Base-by-base conservation (phyloP, 495 filamentous ascomycete species). In the Clavariopsis aquatica region DNA sequence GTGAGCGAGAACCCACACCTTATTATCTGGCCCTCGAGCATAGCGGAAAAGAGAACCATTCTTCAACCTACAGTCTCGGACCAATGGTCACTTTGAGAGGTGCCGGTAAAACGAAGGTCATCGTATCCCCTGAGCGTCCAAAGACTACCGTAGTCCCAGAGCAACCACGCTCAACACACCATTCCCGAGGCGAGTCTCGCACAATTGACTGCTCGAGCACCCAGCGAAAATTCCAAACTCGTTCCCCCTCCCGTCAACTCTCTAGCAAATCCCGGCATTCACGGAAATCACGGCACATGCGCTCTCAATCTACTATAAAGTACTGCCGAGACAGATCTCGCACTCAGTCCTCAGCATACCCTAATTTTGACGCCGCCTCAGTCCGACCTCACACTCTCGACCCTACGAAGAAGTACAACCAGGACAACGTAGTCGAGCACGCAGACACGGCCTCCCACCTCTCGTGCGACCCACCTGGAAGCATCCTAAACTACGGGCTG, bases 11-110 rank as follows among this genome's bases (percentile, higher is more conserved):
- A 22, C 55, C 57, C 10, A 61, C 65, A 3, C 58, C 57, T 4
- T 59, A 47, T n/a, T 31, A 54, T 20, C 49, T 57, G 0, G 36
- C 49, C 6, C 41, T 23, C 17, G 56, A 67, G 49, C 58, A 70
- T 29, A 55, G 64, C 23, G 64, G 68, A 15, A 69, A 65, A 49
- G 66, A 69, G 57, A 69, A 65, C 57, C 22, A 52, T 3, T 58
- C 62, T 10, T 62, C 66, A 47, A 56, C 43, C 8, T 57, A 64
- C 57, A 65, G 43, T 41, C 36, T 63, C n/a, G 28, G 12, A 5
- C 17, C 23, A 5, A 29, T 41, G 20, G 23, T 28, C 17, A 15
- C 19, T 0, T n/a, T 41, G 13, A 52, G 26, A 26, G 28, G 24
- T 28, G 43, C 53, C 41, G 38, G 31, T 12, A 38, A 59, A 36